These are phyloP conservation scores for Artemisia annua DNA, from an alignment of 129 eudicot genomes.

Conservation along the genomic window DNA sequence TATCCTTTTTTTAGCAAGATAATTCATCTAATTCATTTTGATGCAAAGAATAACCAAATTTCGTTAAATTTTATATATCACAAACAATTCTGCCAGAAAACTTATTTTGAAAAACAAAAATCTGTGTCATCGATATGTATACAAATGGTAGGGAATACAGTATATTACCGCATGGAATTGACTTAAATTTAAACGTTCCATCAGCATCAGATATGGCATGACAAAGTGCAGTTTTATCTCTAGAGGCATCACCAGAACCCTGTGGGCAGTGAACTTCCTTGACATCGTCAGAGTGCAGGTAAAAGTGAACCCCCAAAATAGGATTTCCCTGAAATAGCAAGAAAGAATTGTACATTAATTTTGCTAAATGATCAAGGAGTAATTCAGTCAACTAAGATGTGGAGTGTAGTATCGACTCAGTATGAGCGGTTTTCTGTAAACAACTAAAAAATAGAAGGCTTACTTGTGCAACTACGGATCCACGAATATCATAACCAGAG, in stretches of 20 bases:
- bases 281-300: conserved; percentile 85
- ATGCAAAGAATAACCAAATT: too few relatives aligned
- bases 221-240: conserved; percentile 78
- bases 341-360: conserved; percentile 26
- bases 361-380: conserved; percentile 3
- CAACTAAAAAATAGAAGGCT: neutral
- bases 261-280: conserved; percentile 75
- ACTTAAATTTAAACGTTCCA: conserved; percentile 77
- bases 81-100: conserved; percentile 1
- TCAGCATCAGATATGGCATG: conserved; percentile 89
- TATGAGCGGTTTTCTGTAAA: too few relatives aligned
- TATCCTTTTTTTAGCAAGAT: too few relatives aligned
- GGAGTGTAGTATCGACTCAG: too few relatives aligned
- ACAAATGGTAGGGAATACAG: conserved; percentile 14
- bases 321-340: conserved; percentile 75
- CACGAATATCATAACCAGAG: conserved; percentile 86
- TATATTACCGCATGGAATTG: conserved; percentile 88
- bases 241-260: conserved; percentile 73
- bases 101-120: neutral
- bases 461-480: conserved; percentile 93
- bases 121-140: conserved; percentile 5
- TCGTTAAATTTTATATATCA: neutral
- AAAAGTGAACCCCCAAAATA: conserved; percentile 92
- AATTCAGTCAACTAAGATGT: neutral
- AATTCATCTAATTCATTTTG: too few relatives aligned